Percentiles rank a stretch among this genome's conserved stretches.
phyloP scores from a whole-genome alignment of 805 yeast species.

The Ogataea corticis region DNA sequence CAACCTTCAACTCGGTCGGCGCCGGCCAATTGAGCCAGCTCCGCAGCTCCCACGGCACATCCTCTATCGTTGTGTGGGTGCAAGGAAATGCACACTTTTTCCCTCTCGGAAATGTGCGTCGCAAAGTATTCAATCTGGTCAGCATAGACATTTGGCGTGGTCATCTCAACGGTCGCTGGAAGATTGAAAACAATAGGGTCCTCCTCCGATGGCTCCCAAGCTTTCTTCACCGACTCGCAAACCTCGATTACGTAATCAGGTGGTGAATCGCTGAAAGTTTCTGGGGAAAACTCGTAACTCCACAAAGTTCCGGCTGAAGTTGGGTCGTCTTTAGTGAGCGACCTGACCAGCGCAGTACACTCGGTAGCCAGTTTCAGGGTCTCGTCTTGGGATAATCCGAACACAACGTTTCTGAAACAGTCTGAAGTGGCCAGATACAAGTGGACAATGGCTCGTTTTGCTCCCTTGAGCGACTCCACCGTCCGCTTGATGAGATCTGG shows the following conservation, averaged over 20 bases:
- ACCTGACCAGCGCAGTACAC: constrained; percentile 64
- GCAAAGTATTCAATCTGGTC: constrained; percentile 79
- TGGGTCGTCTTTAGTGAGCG: constrained; percentile 76
- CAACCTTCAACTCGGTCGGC: constrained; percentile 86
- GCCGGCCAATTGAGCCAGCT: constrained; percentile 73
- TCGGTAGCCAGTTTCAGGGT: constrained; percentile 69
- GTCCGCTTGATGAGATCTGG: constrained; percentile 73
- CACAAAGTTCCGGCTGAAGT: constrained; percentile 59
- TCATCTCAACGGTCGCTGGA: constrained; percentile 81
- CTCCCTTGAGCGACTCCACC: constrained; percentile 70
- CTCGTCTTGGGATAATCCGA: constrained; percentile 67
- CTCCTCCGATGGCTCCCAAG: constrained; percentile 74
- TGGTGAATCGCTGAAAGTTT: constrained; percentile 73
- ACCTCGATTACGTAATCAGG: constrained; percentile 71
- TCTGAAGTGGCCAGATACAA: constrained; percentile 77
- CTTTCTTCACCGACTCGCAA: constrained; percentile 76
- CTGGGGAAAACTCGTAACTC: constrained; percentile 78
- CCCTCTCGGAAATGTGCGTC: constrained; percentile 66
- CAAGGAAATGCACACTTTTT: constrained; percentile 67
- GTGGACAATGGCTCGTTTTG: constrained; percentile 70
- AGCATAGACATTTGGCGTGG: constrained; percentile 74
- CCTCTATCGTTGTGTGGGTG: constrained; percentile 84
- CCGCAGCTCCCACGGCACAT: constrained; percentile 84
- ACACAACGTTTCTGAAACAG: constrained; percentile 71
- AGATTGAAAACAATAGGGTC: constrained; percentile 74